Evolutionary conservation across 345 rosid species (phyloP), one percentile per base, ranked within the genome.

Genomic region (Salix udensis): DNA sequence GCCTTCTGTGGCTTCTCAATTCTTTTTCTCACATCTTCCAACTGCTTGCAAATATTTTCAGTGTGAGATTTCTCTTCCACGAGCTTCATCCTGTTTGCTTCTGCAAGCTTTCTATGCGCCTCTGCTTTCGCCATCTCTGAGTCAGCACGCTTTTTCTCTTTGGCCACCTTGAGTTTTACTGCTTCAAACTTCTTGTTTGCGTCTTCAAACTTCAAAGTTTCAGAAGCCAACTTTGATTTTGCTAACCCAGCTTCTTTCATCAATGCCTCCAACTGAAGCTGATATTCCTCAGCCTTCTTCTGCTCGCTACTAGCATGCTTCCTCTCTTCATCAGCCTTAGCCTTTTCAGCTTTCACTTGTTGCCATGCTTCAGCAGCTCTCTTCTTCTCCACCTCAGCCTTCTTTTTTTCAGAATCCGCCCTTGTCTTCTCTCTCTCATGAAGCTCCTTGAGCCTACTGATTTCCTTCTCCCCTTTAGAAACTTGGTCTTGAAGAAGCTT

Each of bases 81-180:
- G 30, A 85, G 84, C 69, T 81, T 80, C 82, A 85, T 89, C 80
- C 73, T 70, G 71, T 73, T 84, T 40, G 70, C 87, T 81, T 89
- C 93, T 48, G 86, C 90, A 44, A 85, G 86, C 86, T 85, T 91
- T 77, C 84, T 77, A 70, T 86, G 89, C 74, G 82, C 88, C 76
- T 77, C 84, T 52, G 84, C 87, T 85, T 87, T 89, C 39, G 77
- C 88, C 82, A 79, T 86, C 81, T 89, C 90, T 62, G 73, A 61
- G 81, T 90, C 88, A 11, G 87, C 94, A 67, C 79, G 81, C 67
- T 88, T 81, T 78, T 84, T 90, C 84, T 88, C 92, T 76, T 83
- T 85, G 48, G 34, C 68, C 75, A 81, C 79, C 82, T 79, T 87
- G 61, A 82, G 82, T 81, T 86, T 91, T 87, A 89, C 93, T 68